A percentile compares a stretch with the other conserved stretches of the same genome.
Conservation (phyloP, 345 rosid species). For the Mallotus nudiflorus region DNA sequence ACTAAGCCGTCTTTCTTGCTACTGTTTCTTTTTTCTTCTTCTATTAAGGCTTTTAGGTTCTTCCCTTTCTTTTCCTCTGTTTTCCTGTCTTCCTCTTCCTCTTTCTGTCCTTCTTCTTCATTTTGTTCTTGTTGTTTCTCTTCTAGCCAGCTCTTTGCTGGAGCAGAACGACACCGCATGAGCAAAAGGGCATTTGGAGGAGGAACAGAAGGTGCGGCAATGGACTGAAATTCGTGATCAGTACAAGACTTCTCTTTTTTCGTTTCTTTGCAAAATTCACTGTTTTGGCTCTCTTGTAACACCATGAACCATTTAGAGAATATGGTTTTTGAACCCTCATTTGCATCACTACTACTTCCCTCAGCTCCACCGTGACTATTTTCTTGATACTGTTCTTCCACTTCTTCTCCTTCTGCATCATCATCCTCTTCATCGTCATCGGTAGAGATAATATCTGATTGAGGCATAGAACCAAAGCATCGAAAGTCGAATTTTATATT, state of each 20-base stretch:
- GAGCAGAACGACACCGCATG: constrained; percentile 88
- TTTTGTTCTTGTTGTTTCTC: constrained; percentile 33
- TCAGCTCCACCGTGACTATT: constrained; percentile 11
- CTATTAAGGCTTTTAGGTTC: constrained; percentile 52
- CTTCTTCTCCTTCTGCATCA: constrained; percentile 46
- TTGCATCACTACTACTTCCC: not conserved
- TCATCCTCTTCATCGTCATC: constrained; percentile 50
- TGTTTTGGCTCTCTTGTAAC: constrained; percentile 55
- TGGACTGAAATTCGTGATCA: constrained; percentile 9
- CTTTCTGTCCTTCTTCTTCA: constrained; percentile 16
- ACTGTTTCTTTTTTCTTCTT: constrained; percentile 47
- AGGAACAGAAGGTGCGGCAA: constrained; percentile 45
- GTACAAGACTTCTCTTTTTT: constrained; percentile 8
- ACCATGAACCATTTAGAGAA: constrained; percentile 83
- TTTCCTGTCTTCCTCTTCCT: constrained; percentile 15
- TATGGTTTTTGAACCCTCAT: constrained; percentile 49
- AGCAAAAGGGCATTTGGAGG: constrained; percentile 75
- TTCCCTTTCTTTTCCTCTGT: constrained; percentile 22
- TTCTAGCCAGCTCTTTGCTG: constrained; percentile 58
- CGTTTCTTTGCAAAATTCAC: constrained; percentile 23
- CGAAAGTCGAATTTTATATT: constrained; percentile 56
- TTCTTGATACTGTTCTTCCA: constrained; percentile 32
- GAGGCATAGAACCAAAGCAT: constrained; percentile 70
- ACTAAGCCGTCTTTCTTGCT: constrained; percentile 36
- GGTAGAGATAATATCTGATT: constrained; percentile 38